A percentile compares a stretch with the other conserved stretches of the same genome.
Conservation (phyloP, 1,284 basidiomycete genomes). For the Stereum hirsutum region DNA sequence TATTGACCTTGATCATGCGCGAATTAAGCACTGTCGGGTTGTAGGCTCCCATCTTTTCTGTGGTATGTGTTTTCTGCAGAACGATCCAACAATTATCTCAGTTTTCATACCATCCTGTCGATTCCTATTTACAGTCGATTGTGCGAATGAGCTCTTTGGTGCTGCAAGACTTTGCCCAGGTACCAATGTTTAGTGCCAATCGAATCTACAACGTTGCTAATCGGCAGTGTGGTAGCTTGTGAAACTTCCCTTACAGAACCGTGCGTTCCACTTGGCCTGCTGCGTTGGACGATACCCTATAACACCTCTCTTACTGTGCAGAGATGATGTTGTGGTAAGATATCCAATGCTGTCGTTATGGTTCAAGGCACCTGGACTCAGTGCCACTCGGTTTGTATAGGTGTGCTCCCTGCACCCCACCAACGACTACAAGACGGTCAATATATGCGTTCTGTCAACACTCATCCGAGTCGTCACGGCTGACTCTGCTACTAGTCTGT, state of each 20-base stretch:
- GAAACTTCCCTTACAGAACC: conserved; percentile 72
- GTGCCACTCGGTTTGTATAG: conserved; percentile 26
- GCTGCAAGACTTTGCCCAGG: conserved; percentile 70
- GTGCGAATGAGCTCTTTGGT: conserved; percentile 76
- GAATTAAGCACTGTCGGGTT: conserved; percentile 4
- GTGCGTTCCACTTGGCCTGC: conserved; percentile 28
- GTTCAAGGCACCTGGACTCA: background rate
- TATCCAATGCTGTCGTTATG: too few species aligned
- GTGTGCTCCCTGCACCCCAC: conserved; percentile 71
- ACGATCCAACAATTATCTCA: background rate
- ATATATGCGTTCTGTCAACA: conserved; percentile 23
- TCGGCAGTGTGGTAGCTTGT: conserved; percentile 43
- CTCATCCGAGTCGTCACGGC: conserved; percentile 2
- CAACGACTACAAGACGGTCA: conserved; percentile 75
- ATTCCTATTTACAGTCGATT: conserved; percentile 49
- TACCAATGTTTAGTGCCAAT: too few species aligned
- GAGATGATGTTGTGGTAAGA: conserved; percentile 75
- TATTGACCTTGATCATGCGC: background rate
- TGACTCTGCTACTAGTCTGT: conserved; percentile 48
- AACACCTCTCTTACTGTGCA: conserved; percentile 19
- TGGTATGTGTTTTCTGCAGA: conserved; percentile 30
- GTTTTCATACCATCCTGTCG: background rate
- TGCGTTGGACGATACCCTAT: conserved; percentile 4
- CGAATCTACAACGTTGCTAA: conserved; percentile 1
- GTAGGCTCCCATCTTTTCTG: conserved; percentile 79